Evolutionary conservation across 192 early-diverging fungal species (phyloP).

Genomic region (Mortierella claussenii): DNA sequence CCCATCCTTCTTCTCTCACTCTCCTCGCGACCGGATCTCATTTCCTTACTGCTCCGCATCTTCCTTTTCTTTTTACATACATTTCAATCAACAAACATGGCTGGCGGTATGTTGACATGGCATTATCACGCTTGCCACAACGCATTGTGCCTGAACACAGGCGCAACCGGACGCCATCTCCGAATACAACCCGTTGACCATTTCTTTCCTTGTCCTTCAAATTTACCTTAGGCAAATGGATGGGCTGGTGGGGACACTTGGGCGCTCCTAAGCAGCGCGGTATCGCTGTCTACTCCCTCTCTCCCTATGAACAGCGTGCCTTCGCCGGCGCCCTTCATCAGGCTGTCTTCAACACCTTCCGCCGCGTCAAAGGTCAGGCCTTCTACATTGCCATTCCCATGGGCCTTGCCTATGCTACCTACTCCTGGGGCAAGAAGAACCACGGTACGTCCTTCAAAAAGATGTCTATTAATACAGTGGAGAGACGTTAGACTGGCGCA

Average conservation of each 20-base stretch:
- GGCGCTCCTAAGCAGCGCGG: conserved; percentile 67
- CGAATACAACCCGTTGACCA: too few relatives aligned
- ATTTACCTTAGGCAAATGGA: conserved; percentile 45
- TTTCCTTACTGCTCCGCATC: neutral
- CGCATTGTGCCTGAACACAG: too few relatives aligned
- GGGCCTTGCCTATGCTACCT: conserved; percentile 60
- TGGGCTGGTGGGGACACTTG: conserved; percentile 68
- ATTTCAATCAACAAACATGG: conserved; percentile 7
- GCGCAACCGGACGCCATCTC: too few relatives aligned
- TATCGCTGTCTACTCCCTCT: conserved; percentile 67
- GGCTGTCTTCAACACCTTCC: conserved; percentile 72
- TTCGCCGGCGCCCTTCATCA: conserved; percentile 68
- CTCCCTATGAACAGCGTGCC: conserved; percentile 70
- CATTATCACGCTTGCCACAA: too few relatives aligned
- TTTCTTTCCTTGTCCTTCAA: neutral
- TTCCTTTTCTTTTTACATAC: neutral
- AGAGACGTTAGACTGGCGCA: too few relatives aligned
- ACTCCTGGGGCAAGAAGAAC: conserved; percentile 57
- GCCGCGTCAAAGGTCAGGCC: conserved; percentile 62
- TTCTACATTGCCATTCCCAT: conserved; percentile 66
- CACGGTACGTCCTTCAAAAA: conserved; percentile 53
- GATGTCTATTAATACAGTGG: too few relatives aligned
- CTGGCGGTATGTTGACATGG: conserved; percentile 9
- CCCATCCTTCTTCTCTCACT: neutral
- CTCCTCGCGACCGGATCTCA: neutral